Evolutionary conservation across 2,329 filamentous ascomycete species (phyloP), one percentile per base, ranked within the genome.

Genomic region (Cyphellophora europaea): DNA sequence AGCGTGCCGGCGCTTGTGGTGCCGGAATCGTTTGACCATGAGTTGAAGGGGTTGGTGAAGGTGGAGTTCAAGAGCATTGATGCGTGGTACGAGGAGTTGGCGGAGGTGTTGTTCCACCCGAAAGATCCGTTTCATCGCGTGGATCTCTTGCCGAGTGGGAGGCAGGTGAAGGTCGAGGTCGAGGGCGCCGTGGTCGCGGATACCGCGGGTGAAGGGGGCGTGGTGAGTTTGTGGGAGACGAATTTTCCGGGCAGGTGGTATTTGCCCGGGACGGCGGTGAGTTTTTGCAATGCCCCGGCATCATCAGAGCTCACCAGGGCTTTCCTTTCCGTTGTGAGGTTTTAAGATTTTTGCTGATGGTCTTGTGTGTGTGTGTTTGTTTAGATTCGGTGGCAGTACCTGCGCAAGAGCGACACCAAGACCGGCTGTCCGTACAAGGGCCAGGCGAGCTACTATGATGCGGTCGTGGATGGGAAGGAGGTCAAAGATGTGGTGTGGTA

Each of bases 391-490:
- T 50, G 44, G 42, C 29, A 41, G 14, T 41, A 44, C 33, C 32
- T 50, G 13, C 37, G 25, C 6, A 42, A 42, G 11, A 47, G 44
- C 16, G 33, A 37, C 5, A 50, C 46, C 15, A 41, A 48, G 13
- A 50, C 48, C 5, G 48, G 45, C 5, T 50, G 48, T 38, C 48
- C 48, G 3, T 50, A 50, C 33, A 50, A 50, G 27, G 48, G 48
- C 1, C 23, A 45, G 27, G 48, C 48, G 29, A 49, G 44, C 37
- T 50, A 50, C 19, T 50, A 50, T 36, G 32, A 47, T 38, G 45
- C 44, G 10, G 40, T 44, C 18, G 36, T 50, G 17, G 39, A 45
- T 14, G 45, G 45, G 12, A 44, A 47, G 36, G 45, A 49, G 33
- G 12, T 38, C 19, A 44, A 45, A 32, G 46, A 50, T 37, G 44